Base-by-base conservation (phyloP, 768 basidiomycete species). In the Coprinopsis strossmayeri region DNA sequence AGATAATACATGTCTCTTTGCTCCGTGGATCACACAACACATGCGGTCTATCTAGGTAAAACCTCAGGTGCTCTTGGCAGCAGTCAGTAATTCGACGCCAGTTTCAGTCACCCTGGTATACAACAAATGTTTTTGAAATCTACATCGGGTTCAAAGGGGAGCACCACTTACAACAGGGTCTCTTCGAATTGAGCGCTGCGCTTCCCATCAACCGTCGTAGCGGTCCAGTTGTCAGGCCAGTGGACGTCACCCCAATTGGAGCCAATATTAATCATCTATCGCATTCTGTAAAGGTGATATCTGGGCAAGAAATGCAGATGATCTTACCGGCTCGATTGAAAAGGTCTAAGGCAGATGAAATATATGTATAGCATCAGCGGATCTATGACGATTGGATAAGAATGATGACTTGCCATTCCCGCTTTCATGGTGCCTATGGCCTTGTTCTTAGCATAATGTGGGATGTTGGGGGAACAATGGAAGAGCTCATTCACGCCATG, bases 191-290 rank as follows among this genome's bases (percentile, higher is more conserved):
- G 96, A 1, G 96, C 96, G 52, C 90, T 93, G 48, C 78, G 73
- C 63, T 87, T 87, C 20, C 93, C 95, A 65, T 97, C 95, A 11
- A 77, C 66, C 3, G 96, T 99, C 18, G 87, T 91, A 1, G 94
- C 91, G 2, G 95, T 98, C 95, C 95, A 98, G 60, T 91, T 84
- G 64, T 95, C 92, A 26, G 86, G 85, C 93, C 93, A 92, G 61
- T 92, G 90, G 18, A 83, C 72, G 47, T 81, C 78, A 25, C 78
- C 78, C 82, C 85, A 87, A 53, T 73, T 80, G 45, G 75, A 73
- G 3, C 94, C 94, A 17, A 91, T 64, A 64, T 97, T 97, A 55
- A 96, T 83, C 94, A 97, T 97, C 79, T 95, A 45, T 59, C 57
- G 42, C 48, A 57, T 20, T 1, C 15, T 7, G 30, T 7, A 32